phyloP scores from a whole-genome alignment of 805 yeast species.

The Lipomyces sp. region DNA sequence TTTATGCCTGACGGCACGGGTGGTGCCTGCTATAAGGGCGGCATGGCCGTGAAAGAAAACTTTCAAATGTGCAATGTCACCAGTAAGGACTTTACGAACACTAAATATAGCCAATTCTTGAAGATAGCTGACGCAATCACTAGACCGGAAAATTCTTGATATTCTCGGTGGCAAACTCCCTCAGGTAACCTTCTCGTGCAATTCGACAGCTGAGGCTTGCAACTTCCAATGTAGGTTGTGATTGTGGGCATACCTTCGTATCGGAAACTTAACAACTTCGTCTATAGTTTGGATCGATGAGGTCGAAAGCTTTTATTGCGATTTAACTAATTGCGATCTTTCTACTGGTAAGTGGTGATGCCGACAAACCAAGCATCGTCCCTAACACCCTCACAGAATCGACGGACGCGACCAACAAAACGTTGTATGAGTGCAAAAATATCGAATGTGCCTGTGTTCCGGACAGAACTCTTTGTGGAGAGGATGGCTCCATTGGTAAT shows the following conservation, averaged over 20 bases:
- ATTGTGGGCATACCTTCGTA: not conserved
- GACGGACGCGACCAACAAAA: constrained; percentile 55
- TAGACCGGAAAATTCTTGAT: constrained; percentile 69
- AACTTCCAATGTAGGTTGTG: constrained; percentile 68
- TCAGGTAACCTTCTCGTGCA: constrained; percentile 90
- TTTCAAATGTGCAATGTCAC: constrained; percentile 96
- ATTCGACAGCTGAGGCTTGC: constrained; percentile 66
- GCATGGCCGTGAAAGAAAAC: constrained; percentile 76
- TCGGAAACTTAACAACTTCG: not conserved
- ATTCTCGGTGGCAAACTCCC: constrained; percentile 82
- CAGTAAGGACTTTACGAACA: constrained; percentile 47
- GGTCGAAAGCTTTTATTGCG: constrained; percentile 88
- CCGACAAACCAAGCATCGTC: not conserved
- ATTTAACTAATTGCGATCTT: constrained; percentile 71
- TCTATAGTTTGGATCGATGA: constrained; percentile 80
- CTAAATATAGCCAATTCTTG: not conserved
- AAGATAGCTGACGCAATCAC: not conserved
- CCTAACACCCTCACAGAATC: constrained; percentile 15
- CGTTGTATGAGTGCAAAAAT: constrained; percentile 76
- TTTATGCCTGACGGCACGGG: constrained; percentile 83
- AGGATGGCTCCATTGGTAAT: constrained; percentile 73
- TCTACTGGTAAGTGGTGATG: constrained; percentile 57
- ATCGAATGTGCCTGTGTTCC: constrained; percentile 91
- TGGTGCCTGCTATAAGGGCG: constrained; percentile 89
- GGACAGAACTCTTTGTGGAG: constrained; percentile 91